phyloP scores from a whole-genome alignment of 2,329 filamentous ascomycete genomes.

The Curvularia spicifera region DNA sequence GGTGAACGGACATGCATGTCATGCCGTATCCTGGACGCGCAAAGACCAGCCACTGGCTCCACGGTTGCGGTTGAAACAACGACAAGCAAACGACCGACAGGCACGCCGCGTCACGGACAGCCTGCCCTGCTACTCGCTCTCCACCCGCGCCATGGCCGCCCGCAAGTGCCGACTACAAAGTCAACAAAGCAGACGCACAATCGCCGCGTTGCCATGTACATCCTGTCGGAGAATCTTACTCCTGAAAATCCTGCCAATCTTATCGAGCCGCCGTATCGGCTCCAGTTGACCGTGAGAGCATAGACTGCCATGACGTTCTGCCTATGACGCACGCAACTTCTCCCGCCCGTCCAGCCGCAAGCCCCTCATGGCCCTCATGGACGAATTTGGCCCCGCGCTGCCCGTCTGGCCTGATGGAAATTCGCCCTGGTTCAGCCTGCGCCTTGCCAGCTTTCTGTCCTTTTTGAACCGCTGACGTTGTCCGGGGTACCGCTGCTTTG shows the following conservation, averaged over 20 bases:
- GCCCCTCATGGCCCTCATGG: constrained; percentile 8
- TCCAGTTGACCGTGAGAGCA: neutral
- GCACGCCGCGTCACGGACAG: constrained; percentile 16
- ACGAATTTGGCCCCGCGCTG: constrained; percentile 8
- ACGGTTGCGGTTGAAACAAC: constrained; percentile 23
- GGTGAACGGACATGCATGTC: constrained; percentile 9
- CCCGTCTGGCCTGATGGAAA: constrained; percentile 21
- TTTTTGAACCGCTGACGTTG: neutral
- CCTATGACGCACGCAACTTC: constrained; percentile 15
- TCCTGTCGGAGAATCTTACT: neutral
- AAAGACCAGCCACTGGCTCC: constrained; percentile 14
- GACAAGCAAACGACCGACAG: constrained; percentile 22
- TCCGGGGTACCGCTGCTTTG: constrained; percentile 20
- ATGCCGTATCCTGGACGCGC: constrained; percentile 13
- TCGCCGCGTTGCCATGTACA: constrained; percentile 4
- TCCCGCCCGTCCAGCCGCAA: constrained; percentile 10
- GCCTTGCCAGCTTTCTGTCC: constrained; percentile 14
- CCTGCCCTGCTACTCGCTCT: neutral
- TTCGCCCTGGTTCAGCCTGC: constrained; percentile 10
- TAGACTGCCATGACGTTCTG: constrained; percentile 14
- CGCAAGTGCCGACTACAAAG: neutral
- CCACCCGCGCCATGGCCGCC: neutral
- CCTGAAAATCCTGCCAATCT: constrained; percentile 5
- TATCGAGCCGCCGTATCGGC: neutral
- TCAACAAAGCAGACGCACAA: constrained; percentile 11